phyloP scores from a whole-genome alignment of 1,139 yeast genomes.

The Taiozyma sp. region DNA sequence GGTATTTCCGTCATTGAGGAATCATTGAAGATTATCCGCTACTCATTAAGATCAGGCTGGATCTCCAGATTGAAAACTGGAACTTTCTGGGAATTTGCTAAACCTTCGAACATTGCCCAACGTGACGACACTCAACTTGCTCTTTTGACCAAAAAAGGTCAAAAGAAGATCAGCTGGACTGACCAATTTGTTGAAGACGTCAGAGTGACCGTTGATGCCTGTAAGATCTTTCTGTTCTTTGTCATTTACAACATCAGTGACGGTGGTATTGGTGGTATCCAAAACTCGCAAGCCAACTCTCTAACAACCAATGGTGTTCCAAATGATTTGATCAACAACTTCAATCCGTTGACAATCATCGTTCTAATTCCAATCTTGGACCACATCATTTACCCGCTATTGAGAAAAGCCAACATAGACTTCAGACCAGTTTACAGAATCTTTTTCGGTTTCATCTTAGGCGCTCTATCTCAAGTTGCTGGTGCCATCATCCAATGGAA shows the following conservation, averaged over 20 bases:
- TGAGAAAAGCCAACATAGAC: slow-evolving; percentile 49
- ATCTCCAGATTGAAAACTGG: slow-evolving; percentile 33
- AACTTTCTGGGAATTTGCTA: slow-evolving; percentile 52
- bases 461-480: slow-evolving; percentile 65
- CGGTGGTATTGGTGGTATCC: slow-evolving; percentile 60
- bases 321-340: slow-evolving; percentile 63
- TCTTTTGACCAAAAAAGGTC: neutral
- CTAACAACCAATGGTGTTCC: slow-evolving; percentile 67
- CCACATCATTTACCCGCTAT: slow-evolving; percentile 50
- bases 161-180: slow-evolving; percentile 24
- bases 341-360: slow-evolving; percentile 65
- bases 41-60: slow-evolving; percentile 39
- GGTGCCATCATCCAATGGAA: slow-evolving; percentile 79
- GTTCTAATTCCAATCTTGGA: slow-evolving; percentile 62
- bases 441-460: slow-evolving; percentile 69
- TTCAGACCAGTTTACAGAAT: slow-evolving; percentile 73
- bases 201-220: slow-evolving; percentile 52
- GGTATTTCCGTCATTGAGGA: slow-evolving; percentile 47
- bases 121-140: neutral
- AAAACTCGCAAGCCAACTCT: slow-evolving; percentile 62
- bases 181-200: slow-evolving; percentile 61
- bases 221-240: slow-evolving; percentile 57
- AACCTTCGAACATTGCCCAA: slow-evolving; percentile 39
- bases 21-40: slow-evolving; percentile 36
- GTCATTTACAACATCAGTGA: slow-evolving; percentile 61